A percentile compares a stretch with the other conserved stretches of the same genome.
Evolutionary conservation across 2,329 filamentous ascomycete species (phyloP).

Genomic region (Cadophora luteo-olivacea): DNA sequence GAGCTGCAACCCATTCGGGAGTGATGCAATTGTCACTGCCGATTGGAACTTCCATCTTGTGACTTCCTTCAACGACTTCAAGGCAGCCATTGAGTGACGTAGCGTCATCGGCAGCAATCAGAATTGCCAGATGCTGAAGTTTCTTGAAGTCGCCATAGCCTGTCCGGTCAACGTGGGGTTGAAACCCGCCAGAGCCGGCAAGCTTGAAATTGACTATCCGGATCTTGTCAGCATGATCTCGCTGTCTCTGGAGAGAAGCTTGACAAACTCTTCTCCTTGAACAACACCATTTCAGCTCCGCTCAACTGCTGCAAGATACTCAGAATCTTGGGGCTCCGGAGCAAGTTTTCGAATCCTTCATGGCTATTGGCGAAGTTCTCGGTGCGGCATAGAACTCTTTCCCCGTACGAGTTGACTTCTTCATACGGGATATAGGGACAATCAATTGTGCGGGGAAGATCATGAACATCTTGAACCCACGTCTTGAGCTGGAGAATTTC

Average conservation of each 20-base stretch:
- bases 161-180: conserved; percentile 46
- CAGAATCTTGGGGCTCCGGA: conserved; percentile 40
- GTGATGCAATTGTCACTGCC: conserved; percentile 43
- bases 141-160: conserved; percentile 47
- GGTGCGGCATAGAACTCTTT: conserved; percentile 45
- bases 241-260: background rate
- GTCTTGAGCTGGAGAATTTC: conserved; percentile 37
- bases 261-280: conserved; percentile 45
- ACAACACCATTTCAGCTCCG: conserved; percentile 46
- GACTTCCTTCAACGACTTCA: conserved; percentile 45
- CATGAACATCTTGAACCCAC: conserved; percentile 48
- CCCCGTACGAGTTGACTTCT: conserved; percentile 44
- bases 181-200: conserved; percentile 46
- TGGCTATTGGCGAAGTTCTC: conserved; percentile 46
- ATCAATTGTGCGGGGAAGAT: conserved; percentile 42
- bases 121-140: conserved; percentile 47
- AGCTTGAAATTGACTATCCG: conserved; percentile 46
- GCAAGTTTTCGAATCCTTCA: conserved; percentile 38
- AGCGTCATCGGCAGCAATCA: conserved; percentile 45
- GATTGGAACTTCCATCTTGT: conserved; percentile 46
- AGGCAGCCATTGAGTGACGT: conserved; percentile 45
- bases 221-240: conserved; percentile 7
- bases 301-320: conserved; percentile 42
- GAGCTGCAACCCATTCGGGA: conserved; percentile 41
- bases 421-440: conserved; percentile 46